phyloP scores from a whole-genome alignment of 306 rosid genomes.

The Crotalaria pallida region DNA sequence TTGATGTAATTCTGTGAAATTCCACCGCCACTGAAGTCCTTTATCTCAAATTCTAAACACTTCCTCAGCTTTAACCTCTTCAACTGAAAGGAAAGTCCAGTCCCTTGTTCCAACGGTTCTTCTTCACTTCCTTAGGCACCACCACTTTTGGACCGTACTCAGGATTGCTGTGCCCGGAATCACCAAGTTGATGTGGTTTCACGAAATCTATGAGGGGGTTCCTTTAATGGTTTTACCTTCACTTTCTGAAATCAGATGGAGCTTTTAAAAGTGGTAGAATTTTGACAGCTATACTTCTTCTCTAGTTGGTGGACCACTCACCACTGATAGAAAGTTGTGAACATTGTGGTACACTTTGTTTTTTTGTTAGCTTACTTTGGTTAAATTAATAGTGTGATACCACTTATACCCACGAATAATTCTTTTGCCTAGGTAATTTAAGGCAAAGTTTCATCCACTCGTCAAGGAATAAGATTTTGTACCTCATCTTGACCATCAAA shows the following conservation, averaged over 20 bases:
- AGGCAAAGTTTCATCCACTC: constrained; percentile 30
- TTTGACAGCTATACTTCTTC: constrained; percentile 11
- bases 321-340: constrained; percentile 8
- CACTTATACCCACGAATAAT: constrained; percentile 3
- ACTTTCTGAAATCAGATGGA: constrained; percentile 15
- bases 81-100: constrained; percentile 12
- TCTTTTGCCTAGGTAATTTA: constrained; percentile 12
- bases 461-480: constrained; percentile 22
- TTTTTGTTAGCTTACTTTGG: constrained; percentile 6
- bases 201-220: not conserved
- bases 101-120: constrained; percentile 26
- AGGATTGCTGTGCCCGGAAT: constrained; percentile 17
- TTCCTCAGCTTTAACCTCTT: not conserved
- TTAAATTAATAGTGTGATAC: constrained; percentile 3
- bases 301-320: constrained; percentile 39
- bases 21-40: too few relatives aligned
- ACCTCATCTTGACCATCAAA: constrained; percentile 1
- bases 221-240: constrained; percentile 21
- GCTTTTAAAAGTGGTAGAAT: not conserved
- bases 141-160: constrained; percentile 12
- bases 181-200: constrained; percentile 3
- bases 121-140: constrained; percentile 23
- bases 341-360: not conserved
- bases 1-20: constrained; percentile 45
- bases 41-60: constrained; percentile 18